Evolutionary conservation across 257 asterid genomes (phyloP).

Genomic region (Capsicum baccatum): DNA sequence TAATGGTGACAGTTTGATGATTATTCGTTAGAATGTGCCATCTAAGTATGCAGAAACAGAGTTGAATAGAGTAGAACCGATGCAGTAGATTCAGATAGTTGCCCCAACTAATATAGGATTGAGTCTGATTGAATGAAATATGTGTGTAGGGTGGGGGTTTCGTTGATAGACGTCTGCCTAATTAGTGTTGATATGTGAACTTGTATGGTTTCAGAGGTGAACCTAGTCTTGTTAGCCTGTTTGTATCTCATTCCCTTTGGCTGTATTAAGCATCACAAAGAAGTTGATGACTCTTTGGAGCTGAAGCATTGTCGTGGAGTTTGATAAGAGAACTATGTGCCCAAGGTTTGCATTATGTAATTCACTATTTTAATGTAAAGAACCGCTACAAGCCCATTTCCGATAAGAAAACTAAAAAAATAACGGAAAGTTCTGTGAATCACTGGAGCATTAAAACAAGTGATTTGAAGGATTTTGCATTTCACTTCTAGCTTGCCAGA

Average conservation of each 20-base stretch:
- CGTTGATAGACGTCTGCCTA: background rate
- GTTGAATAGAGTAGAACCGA: background rate
- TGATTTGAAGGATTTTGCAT: background rate
- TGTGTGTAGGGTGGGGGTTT: background rate
- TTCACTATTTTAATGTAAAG: background rate
- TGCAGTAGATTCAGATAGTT: background rate
- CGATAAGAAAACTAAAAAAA: background rate
- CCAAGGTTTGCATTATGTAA: background rate
- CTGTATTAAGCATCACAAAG: background rate
- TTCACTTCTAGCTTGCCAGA: background rate
- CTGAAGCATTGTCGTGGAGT: background rate
- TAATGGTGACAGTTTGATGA: background rate
- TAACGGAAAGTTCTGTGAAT: background rate
- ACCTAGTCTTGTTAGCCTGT: background rate
- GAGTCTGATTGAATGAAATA: background rate
- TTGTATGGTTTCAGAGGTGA: background rate
- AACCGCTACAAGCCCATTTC: background rate
- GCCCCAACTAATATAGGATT: background rate
- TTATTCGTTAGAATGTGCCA: background rate
- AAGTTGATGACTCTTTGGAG: constrained; percentile 1
- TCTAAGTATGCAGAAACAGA: background rate
- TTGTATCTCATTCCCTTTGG: background rate
- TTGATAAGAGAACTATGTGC: background rate
- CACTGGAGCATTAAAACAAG: background rate
- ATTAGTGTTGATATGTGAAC: constrained; percentile 12